These are phyloP conservation scores for Veloboletus limbatus DNA, from an alignment of 1,284 basidiomycete species.

Conservation along the genomic window DNA sequence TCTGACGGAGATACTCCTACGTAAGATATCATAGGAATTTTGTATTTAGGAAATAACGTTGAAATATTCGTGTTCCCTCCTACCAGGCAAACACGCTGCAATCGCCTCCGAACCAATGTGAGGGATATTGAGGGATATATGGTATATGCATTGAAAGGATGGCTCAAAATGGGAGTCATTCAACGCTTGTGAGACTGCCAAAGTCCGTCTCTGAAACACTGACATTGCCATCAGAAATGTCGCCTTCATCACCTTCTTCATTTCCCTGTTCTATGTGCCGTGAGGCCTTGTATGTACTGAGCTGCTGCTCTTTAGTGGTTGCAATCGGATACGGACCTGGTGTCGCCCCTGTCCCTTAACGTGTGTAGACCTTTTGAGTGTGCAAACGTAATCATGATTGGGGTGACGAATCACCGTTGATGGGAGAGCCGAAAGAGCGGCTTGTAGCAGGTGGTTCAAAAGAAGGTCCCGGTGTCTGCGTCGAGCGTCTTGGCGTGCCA, in stretches of 20 bases:
- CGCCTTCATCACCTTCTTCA: slow-evolving; percentile 18
- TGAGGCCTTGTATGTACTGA: slow-evolving; percentile 27
- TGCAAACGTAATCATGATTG: slow-evolving; percentile 35
- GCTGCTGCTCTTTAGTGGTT: slow-evolving; percentile 25
- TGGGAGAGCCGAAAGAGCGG: slow-evolving; percentile 32
- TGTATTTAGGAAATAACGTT: slow-evolving; percentile 5
- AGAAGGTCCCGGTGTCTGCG: slow-evolving; percentile 23
- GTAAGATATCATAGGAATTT: slow-evolving; percentile 7
- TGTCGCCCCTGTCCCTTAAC: slow-evolving; percentile 34
- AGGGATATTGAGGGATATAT: background rate
- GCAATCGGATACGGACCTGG: slow-evolving; percentile 27
- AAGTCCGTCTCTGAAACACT: slow-evolving; percentile 49
- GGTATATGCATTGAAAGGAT: slow-evolving; percentile 1
- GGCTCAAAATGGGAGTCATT: slow-evolving; percentile 34
- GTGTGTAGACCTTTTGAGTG: slow-evolving; percentile 36
- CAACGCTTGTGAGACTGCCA: slow-evolving; percentile 59
- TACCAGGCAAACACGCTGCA: background rate
- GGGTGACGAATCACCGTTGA: slow-evolving; percentile 47
- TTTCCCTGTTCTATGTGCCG: slow-evolving; percentile 14
- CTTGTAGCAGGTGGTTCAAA: slow-evolving; percentile 24
- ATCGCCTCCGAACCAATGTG: background rate
- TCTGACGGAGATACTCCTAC: slow-evolving; percentile 5
- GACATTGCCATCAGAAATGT: slow-evolving; percentile 31
- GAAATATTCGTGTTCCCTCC: background rate
- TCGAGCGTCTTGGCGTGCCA: slow-evolving; percentile 28